Evolutionary conservation across 1,284 basidiomycete genomes (phyloP).

Genomic region (Prillingera fragicola): DNA sequence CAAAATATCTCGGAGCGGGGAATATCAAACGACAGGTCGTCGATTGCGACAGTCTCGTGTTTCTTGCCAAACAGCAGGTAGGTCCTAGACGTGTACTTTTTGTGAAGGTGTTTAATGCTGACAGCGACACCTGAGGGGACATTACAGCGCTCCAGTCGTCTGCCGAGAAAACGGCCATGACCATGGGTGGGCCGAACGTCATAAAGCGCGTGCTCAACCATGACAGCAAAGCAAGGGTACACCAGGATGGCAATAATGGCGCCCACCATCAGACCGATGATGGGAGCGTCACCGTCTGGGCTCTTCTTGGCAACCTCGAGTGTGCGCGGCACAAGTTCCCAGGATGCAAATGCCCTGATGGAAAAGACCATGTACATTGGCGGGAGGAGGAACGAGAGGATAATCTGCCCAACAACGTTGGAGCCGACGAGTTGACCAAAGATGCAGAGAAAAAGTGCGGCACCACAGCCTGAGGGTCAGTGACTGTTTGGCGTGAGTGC

Average conservation of each 20-base stretch:
- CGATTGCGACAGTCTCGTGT: slow-evolving; percentile 56
- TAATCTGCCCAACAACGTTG: slow-evolving; percentile 51
- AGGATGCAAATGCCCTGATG: slow-evolving; percentile 62
- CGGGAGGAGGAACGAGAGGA: slow-evolving; percentile 67
- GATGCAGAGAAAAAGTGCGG: slow-evolving; percentile 62
- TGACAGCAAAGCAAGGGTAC: slow-evolving; percentile 61
- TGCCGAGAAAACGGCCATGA: no score
- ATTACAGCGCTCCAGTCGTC: not conserved
- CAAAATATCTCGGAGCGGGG: slow-evolving; percentile 68
- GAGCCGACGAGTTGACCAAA: slow-evolving; percentile 59
- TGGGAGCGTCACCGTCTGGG: slow-evolving; percentile 56
- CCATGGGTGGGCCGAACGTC: slow-evolving; percentile 47
- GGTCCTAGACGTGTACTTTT: slow-evolving; percentile 22
- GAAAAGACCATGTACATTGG: slow-evolving; percentile 68
- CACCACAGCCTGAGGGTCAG: slow-evolving; percentile 53
- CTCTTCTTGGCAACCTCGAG: slow-evolving; percentile 56
- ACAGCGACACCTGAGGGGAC: slow-evolving; percentile 21
- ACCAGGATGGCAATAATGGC: slow-evolving; percentile 64
- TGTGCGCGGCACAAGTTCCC: slow-evolving; percentile 56
- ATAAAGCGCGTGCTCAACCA: slow-evolving; percentile 60
- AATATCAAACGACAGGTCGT: slow-evolving; percentile 60
- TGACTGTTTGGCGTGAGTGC: no score
- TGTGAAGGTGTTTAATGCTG: slow-evolving; percentile 21
- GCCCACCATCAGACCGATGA: slow-evolving; percentile 61
- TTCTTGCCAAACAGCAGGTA: slow-evolving; percentile 34